Conservation (phyloP, 768 basidiomycete genomes). For the Auriculariales sp. region DNA sequence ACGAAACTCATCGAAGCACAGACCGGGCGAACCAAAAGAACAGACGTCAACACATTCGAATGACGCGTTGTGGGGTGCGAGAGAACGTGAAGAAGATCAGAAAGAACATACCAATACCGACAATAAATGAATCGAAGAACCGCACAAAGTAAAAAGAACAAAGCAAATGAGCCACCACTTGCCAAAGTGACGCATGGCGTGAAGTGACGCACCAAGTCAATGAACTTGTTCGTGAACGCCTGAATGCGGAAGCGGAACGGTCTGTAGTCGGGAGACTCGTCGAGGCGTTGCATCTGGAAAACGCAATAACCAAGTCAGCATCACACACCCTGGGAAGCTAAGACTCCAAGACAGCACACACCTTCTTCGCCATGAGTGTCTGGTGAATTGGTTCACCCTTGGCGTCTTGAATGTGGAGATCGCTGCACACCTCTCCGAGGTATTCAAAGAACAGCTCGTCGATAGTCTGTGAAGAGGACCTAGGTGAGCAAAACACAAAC, state of each 20-base stretch:
- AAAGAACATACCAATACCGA: not conserved
- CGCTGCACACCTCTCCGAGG: not conserved
- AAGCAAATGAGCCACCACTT: conserved; percentile 7
- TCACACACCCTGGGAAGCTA: too few relatives aligned
- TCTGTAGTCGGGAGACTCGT: conserved; percentile 91
- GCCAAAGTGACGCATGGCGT: conserved; percentile 3
- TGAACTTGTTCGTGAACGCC: conserved; percentile 90
- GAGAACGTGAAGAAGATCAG: not conserved
- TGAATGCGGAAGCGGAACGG: conserved; percentile 99
- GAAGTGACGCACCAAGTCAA: conserved; percentile 57
- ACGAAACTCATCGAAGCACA: too few relatives aligned
- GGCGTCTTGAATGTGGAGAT: conserved; percentile 29
- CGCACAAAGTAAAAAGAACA: not conserved
- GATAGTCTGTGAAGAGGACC: too few relatives aligned
- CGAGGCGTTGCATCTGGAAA: conserved; percentile 76
- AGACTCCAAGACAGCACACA: too few relatives aligned
- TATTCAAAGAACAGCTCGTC: not conserved
- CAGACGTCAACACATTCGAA: too few relatives aligned
- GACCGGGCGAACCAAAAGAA: too few relatives aligned
- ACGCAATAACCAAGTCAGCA: too few relatives aligned
- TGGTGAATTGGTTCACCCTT: conserved; percentile 98
- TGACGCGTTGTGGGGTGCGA: too few relatives aligned
- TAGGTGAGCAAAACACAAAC: too few relatives aligned
- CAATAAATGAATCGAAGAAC: not conserved
- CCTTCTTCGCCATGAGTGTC: conserved; percentile 96